Conservation (phyloP, 2,329 filamentous ascomycete species). For the Cladosporium velox region DNA sequence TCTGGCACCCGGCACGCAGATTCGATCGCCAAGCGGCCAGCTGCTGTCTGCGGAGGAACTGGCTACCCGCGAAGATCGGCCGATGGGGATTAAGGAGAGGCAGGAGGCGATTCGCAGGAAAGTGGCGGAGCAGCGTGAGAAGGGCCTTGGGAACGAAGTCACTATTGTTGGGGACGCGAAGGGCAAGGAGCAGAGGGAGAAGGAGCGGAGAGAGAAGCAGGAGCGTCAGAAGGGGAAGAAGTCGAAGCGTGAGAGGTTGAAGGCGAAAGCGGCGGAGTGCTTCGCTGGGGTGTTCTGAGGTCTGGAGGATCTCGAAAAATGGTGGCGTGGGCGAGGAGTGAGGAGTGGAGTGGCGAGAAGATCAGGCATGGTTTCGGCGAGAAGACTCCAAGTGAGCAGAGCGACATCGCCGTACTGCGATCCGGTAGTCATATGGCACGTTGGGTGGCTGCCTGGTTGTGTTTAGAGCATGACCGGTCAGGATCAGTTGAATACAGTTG, state of each 20-base stretch:
- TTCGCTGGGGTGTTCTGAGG: not conserved
- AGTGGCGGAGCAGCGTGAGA: not conserved
- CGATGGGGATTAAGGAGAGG: constrained; percentile 39
- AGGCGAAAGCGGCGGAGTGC: constrained; percentile 71
- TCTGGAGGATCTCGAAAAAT: not conserved
- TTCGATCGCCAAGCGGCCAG: constrained; percentile 38
- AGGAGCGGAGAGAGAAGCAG: not conserved
- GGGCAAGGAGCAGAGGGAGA: constrained; percentile 5
- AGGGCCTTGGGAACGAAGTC: constrained; percentile 2
- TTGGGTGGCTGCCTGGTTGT: not conserved
- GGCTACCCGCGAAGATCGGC: constrained; percentile 33
- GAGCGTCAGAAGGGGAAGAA: not conserved
- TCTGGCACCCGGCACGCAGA: constrained; percentile 26
- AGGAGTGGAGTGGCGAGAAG: not conserved
- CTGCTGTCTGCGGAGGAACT: constrained; percentile 32
- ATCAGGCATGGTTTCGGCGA: not conserved
- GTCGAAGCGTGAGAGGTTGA: constrained; percentile 63
- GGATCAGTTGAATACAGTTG: not conserved
- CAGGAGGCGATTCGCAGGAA: constrained; percentile 35
- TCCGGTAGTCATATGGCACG: not conserved
- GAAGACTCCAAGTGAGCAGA: not conserved
- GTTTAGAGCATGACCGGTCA: not conserved
- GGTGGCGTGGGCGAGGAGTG: not conserved
- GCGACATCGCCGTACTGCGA: not conserved
- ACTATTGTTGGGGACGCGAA: not conserved